phyloP scores from a whole-genome alignment of 768 basidiomycete species.

The Saitozyma sp. region DNA sequence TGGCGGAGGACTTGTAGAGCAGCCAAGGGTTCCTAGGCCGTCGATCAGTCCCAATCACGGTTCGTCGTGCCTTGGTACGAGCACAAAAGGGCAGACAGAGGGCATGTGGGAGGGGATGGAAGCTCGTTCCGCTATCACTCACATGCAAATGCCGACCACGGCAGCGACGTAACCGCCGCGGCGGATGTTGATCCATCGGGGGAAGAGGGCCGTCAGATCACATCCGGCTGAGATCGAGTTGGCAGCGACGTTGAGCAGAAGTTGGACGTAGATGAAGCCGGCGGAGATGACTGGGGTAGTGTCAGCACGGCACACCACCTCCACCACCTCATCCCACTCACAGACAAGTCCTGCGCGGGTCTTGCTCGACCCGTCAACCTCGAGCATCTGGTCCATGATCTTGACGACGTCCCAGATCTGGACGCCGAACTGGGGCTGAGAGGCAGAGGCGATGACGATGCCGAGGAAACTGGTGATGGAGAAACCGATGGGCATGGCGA shows the following conservation, averaged over 20 bases:
- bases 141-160: constrained; percentile 70
- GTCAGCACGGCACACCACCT: not conserved
- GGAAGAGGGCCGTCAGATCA: constrained; percentile 74
- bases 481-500: constrained; percentile 72
- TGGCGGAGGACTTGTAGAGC: constrained; percentile 68
- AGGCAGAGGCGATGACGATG: constrained; percentile 77
- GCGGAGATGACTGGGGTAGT: constrained; percentile 38
- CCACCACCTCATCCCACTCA: constrained; percentile 57
- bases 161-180: constrained; percentile 82
- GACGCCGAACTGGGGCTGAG: constrained; percentile 71
- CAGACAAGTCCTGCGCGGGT: constrained; percentile 74
- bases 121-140: constrained; percentile 31
- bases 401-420: constrained; percentile 78
- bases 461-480: constrained; percentile 75
- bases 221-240: constrained; percentile 82
- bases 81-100: not conserved
- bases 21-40: constrained; percentile 56
- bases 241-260: constrained; percentile 59
- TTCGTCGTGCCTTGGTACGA: constrained; percentile 55
- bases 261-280: constrained; percentile 75
- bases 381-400: constrained; percentile 67
- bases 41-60: not conserved
- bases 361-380: constrained; percentile 63
- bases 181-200: constrained; percentile 79
- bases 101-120: not conserved